Conservation (phyloP, 305 asterid genomes). For the Fraxinus sp. region DNA sequence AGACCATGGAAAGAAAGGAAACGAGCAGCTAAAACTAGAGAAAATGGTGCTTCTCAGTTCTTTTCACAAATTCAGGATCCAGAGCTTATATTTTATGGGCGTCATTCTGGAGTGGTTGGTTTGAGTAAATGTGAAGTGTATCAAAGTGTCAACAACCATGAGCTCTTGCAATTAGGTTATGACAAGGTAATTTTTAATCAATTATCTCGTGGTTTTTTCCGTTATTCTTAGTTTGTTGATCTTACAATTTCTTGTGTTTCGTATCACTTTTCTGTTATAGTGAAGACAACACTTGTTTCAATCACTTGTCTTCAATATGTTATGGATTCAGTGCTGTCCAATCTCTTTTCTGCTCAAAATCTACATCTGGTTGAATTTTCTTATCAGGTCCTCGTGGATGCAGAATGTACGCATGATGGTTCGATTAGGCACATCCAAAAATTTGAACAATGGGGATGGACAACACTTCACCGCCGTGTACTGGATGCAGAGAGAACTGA, state of each 20-base stretch:
- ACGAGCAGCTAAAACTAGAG: constrained; percentile 53
- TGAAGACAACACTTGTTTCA: background rate
- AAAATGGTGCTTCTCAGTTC: constrained; percentile 35
- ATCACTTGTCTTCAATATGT: background rate
- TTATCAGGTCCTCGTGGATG: constrained; percentile 88
- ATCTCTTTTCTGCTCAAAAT: constrained; percentile 17
- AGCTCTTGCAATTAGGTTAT: constrained; percentile 58
- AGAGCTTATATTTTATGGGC: constrained; percentile 78
- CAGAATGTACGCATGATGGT: constrained; percentile 98
- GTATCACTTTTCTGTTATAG: constrained; percentile 1
- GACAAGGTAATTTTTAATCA: constrained; percentile 52
- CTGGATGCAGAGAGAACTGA: constrained; percentile 87
- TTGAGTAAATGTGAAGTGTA: constrained; percentile 48
- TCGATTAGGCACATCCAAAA: constrained; percentile 85
- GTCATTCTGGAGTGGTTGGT: constrained; percentile 78
- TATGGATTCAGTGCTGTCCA: background rate
- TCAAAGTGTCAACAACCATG: constrained; percentile 32
- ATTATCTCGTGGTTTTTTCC: constrained; percentile 1
- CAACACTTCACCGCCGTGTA: constrained; percentile 83
- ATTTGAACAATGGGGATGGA: constrained; percentile 98
- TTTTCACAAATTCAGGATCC: constrained; percentile 55
- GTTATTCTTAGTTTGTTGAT: background rate
- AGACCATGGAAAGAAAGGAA: constrained; percentile 86
- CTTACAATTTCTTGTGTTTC: background rate
- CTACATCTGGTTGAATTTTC: constrained; percentile 30